Evolutionary conservation across 1,139 yeast species (phyloP).

Genomic region (Blastobotrys raffinosifermentans): DNA sequence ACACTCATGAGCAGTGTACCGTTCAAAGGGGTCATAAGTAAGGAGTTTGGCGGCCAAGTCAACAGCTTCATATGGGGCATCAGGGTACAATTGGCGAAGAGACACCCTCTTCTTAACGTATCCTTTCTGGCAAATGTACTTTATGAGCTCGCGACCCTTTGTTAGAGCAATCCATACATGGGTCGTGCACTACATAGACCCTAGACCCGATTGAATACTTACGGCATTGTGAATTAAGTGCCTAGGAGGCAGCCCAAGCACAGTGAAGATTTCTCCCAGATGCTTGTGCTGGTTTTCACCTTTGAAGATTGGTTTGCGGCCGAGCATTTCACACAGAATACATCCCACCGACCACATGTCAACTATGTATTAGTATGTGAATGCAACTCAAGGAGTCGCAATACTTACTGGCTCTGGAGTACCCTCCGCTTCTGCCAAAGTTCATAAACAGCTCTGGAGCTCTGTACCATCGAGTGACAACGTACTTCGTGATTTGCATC

Average conservation of each 20-base stretch:
- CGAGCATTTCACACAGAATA: conserved; percentile 77
- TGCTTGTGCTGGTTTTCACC: conserved; percentile 86
- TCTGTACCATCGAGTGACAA: conserved; percentile 93
- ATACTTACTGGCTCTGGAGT: conserved; percentile 32
- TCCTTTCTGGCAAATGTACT: conserved; percentile 10
- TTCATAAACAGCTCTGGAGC: conserved; percentile 80
- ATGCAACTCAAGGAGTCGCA: neutral
- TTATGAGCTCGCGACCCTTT: conserved; percentile 16
- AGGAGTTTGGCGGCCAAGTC: conserved; percentile 69
- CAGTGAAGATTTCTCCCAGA: conserved; percentile 65
- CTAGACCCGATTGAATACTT: neutral
- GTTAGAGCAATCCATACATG: conserved; percentile 42
- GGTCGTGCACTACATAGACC: conserved; percentile 56
- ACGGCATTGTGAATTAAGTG: conserved; percentile 36
- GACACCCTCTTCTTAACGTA: conserved; percentile 41
- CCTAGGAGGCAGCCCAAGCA: conserved; percentile 78
- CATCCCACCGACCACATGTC: conserved; percentile 97
- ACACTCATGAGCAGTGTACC: conserved; percentile 80
- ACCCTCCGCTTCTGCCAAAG: conserved; percentile 41
- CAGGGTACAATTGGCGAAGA: conserved; percentile 55
- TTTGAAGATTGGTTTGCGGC: conserved; percentile 76
- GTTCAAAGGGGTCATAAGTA: conserved; percentile 67
- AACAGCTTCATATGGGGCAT: conserved; percentile 67
- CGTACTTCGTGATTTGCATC: conserved; percentile 58
- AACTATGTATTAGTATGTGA: conserved; percentile 43